phyloP scores from a whole-genome alignment of 345 rosid species.

The Heritiera littoralis region DNA sequence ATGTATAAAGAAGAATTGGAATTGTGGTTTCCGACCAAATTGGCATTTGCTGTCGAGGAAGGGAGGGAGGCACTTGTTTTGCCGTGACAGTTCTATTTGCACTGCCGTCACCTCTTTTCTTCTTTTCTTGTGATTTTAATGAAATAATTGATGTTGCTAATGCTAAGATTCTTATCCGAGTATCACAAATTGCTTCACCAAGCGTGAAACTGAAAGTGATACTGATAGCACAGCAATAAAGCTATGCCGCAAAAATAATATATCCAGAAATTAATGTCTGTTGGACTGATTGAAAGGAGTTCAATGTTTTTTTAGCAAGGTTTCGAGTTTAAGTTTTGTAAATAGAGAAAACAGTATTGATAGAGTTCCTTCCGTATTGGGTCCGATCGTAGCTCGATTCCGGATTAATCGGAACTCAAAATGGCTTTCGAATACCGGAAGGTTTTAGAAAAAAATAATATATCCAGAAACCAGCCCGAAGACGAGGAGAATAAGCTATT shows the following conservation, averaged over 20 bases:
- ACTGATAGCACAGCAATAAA: too few species aligned
- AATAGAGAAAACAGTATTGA: too few species aligned
- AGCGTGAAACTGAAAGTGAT: too few species aligned
- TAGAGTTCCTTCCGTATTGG: too few species aligned
- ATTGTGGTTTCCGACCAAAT: conserved; percentile 27
- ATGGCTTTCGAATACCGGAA: too few species aligned
- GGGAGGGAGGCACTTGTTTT: conserved; percentile 18
- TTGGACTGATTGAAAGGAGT: too few species aligned
- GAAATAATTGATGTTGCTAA: conserved; percentile 20
- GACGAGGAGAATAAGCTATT: not conserved
- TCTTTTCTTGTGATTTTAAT: conserved; percentile 11
- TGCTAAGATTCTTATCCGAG: not conserved
- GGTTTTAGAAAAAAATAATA: too few species aligned
- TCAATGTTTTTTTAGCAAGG: too few species aligned
- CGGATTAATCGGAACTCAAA: too few species aligned
- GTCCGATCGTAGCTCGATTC: too few species aligned
- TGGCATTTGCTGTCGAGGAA: conserved; percentile 33
- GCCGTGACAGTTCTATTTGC: not conserved
- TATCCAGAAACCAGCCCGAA: not conserved
- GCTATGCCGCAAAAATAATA: not conserved
- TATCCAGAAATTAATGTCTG: too few species aligned
- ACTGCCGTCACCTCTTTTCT: conserved; percentile 2
- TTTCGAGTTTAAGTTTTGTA: too few species aligned
- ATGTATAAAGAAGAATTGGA: conserved; percentile 28
- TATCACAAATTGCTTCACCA: not conserved